Conservation (phyloP, 2,329 filamentous ascomycete species). For the Cercospora beticola region DNA sequence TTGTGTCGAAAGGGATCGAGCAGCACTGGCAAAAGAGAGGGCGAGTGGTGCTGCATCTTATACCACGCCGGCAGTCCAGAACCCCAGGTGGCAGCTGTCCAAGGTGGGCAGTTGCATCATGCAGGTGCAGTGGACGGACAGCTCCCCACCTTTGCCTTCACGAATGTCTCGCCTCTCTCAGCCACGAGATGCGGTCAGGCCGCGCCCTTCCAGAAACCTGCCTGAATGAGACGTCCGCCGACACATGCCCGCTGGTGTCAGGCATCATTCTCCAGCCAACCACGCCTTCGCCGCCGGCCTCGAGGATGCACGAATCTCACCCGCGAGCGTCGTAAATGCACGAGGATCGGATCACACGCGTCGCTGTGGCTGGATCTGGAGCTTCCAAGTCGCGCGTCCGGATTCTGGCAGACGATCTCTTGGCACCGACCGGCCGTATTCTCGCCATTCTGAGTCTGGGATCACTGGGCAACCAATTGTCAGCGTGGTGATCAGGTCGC, state of each 20-base stretch:
- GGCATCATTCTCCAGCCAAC: background rate
- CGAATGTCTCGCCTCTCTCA: background rate
- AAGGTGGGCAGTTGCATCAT: slow-evolving; percentile 1
- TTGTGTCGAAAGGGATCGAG: background rate
- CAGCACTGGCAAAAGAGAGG: background rate
- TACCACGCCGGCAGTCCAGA: slow-evolving; percentile 8
- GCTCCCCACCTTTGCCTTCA: background rate
- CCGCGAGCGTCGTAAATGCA: background rate
- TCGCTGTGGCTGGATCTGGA: background rate
- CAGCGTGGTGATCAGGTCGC: slow-evolving; percentile 1
- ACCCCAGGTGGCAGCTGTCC: slow-evolving; percentile 6
- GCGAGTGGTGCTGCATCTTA: background rate
- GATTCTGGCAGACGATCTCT: background rate
- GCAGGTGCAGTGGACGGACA: background rate
- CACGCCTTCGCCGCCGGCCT: background rate
- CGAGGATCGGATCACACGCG: slow-evolving; percentile 2
- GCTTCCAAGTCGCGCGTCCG: background rate
- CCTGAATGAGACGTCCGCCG: background rate
- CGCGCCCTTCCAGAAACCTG: slow-evolving; percentile 9
- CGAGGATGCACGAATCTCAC: background rate
- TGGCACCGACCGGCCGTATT: background rate
- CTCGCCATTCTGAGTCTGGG: background rate
- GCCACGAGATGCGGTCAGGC: slow-evolving; percentile 1
- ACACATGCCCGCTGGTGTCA: background rate
- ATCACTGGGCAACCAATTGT: background rate